Evolutionary conservation across 345 rosid species (phyloP), one percentile per base, ranked within the genome.

Genomic region (Linum usitatissimum): DNA sequence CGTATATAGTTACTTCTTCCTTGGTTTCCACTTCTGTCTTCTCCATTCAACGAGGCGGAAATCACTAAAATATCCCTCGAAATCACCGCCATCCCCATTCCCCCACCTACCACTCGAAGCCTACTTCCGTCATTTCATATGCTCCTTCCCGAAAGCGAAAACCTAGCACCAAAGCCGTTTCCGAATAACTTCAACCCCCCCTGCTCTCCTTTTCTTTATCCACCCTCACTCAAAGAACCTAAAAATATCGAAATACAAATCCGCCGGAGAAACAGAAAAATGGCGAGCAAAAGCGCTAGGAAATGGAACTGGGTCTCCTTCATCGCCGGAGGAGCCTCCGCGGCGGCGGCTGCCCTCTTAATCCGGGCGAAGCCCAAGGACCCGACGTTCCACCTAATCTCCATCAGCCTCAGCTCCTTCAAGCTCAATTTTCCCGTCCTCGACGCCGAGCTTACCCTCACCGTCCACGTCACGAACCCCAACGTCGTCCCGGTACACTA

Each of bases 301-400:
- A 83, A 71, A 68, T 88, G 94, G 95, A 84, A 85, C 77, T 86
- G 94, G 96, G 76, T 73, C 67, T 80, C 94, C 30, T 96, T 94
- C 10, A 1, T 78, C 1, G 55, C 83, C 60, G 96, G 97, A 51
- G 96, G 90, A 5, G 88, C 82, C 2, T 71, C 91, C 0, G 88
- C 92, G 0, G 56, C 76, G 1, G 91, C 88, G 0, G 75, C 68
- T 28, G 38, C 78, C 1, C 78, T 88, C 20, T 69, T 83, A 15
- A 14, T 83, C 62, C 64, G 38, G 28, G 82, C 81, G 5, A 86
- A 75, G 67, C 98, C 98, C 17, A 84, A 77, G 56, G 96, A 91
- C 76, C 98, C 98, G n/a, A 84, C 87, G 14, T 88, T 91, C 83
- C 79, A 84, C 73, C 72, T 91, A 30, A 72, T 83, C 84, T 82